These are phyloP conservation scores for Breynia disticha DNA, from an alignment of 441 rosid genomes.

Conservation along the genomic window DNA sequence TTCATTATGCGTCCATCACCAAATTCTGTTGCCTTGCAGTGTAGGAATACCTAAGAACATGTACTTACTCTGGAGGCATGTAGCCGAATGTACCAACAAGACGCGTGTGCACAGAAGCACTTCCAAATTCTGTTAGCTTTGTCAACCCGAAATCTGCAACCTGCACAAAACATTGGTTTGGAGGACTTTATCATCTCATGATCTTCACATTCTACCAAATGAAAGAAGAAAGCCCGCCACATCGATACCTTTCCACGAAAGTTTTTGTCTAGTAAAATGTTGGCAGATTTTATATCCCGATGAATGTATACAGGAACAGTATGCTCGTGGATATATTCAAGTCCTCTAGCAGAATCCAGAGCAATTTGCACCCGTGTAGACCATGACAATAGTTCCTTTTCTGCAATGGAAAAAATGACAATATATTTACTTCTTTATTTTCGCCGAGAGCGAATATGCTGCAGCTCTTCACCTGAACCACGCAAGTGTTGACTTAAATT, in stretches of 20 bases:
- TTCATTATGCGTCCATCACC: too few species aligned
- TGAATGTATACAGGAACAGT: conserved; percentile 79
- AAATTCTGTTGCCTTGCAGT: too few species aligned
- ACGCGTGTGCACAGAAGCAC: conserved; percentile 57
- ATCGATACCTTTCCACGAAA: conserved; percentile 62
- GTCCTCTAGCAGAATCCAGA: conserved; percentile 76
- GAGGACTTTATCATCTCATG: not conserved
- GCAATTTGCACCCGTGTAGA: conserved; percentile 64
- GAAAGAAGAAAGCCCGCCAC: not conserved
- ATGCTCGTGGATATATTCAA: conserved; percentile 78
- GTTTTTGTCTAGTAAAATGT: conserved; percentile 72
- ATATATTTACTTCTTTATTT: not conserved
- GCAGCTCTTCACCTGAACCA: conserved; percentile 52
- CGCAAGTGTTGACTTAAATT: conserved; percentile 87
- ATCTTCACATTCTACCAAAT: not conserved
- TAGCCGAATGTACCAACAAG: conserved; percentile 97
- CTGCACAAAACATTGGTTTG: conserved; percentile 22
- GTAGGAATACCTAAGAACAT: not conserved
- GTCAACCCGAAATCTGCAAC: conserved; percentile 97
- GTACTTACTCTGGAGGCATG: conserved; percentile 96
- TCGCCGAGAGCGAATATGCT: not conserved
- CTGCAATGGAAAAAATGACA: conserved; percentile 20
- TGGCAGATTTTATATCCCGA: conserved; percentile 80
- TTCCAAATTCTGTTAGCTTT: conserved; percentile 78
- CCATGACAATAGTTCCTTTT: conserved; percentile 58